Evolutionary conservation across 345 rosid genomes (phyloP), one percentile per base, ranked within the genome.

Genomic region (Rhizophora mangle): DNA sequence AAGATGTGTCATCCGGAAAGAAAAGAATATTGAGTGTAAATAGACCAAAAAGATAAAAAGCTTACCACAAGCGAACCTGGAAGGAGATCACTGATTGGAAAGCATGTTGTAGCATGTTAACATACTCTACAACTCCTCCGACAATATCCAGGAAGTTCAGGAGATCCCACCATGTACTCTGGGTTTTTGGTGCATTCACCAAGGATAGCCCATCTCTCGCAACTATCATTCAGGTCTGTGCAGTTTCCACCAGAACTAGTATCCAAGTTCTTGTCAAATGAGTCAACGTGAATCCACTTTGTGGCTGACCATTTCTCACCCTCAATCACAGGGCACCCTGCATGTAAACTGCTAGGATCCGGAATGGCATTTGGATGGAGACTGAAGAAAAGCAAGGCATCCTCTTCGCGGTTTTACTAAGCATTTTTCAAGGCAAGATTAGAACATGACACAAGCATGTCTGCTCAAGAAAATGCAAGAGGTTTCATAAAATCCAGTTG

Each of bases 241-340:
- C 97, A 94, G 84, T 70, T 87, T 73, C 95, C 95, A 5, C 74
- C 85, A 8, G 16, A 3, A 43, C 19, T 13, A 43, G 69, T 80
- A 1, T 79, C 78, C 67, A 89, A 16, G 9, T 72, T 75, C 85
- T 88, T 88, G 68, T 87, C 93, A 31, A 91, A 94, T 13, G 96
- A 88, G 76, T 91, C 93, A 27, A 89, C 97, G 54, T 94, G 98
- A 71, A 94, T 86, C 98, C 98, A 94, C 81, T 94, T 94, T 0
- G 98, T 94, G 10, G 98, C 98, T 2, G 97, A 94, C 98, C 98
- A 91, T 84, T 94, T 94, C 88, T 94, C 98, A 18, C 98, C 97
- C 72, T 91, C 90, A 10, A 91, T 85, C 77, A 94, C 97, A 0
- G 93, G 98, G 84, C 97, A 94, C 13, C 98, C 98, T 24, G 88